Evolutionary conservation across 1,139 yeast species (phyloP), one percentile per base, ranked within the genome.

Genomic region (Geotrichum fermentans): DNA sequence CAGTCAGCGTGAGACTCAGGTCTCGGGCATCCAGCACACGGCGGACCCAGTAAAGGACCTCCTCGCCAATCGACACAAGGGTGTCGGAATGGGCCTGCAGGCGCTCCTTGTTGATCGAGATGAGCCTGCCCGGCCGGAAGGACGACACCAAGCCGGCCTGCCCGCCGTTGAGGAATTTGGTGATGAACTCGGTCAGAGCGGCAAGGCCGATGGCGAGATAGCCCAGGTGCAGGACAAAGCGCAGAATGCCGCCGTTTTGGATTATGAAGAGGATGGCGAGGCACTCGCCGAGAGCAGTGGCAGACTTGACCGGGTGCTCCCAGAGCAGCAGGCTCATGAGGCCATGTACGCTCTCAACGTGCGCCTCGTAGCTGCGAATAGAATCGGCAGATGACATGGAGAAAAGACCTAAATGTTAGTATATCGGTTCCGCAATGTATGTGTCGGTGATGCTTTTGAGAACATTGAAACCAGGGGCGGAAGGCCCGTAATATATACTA

Each of bases 241-340:
- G 36, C 36, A 33, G 26, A 6, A 37, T 22, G 14, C 24, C 28
- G n/a, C 36, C 44, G 36, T 41, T 30, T 13, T 41, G 44, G 16
- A 41, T 41, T 2, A 41, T 11, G 18, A 41, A 32, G 5, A 41
- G 38, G 18, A 41, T 5, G 3, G 32, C 14, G 2, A 41, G 30
- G 17, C 22, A 22, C 13, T 41, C 44, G 18, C 18, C 4, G 11
- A 41, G n/a, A 6, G 26, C 36, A 2, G 44, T 18, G 3, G 44
- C 44, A 4, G 44, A 41, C 28, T 41, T 41, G 17, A 41, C 44
- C 13, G 44, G 44, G 28, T 41, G 30, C n/a, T 41, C 29, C 44
- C 44, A 41, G 26, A 24, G 37, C 17, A 41, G 30, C 13, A 41
- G 37, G 6, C 38, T 10, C 29, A 41, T 30, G 29, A 41, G 44